phyloP scores from a whole-genome alignment of 768 basidiomycete genomes.

The Suillus brevipes region DNA sequence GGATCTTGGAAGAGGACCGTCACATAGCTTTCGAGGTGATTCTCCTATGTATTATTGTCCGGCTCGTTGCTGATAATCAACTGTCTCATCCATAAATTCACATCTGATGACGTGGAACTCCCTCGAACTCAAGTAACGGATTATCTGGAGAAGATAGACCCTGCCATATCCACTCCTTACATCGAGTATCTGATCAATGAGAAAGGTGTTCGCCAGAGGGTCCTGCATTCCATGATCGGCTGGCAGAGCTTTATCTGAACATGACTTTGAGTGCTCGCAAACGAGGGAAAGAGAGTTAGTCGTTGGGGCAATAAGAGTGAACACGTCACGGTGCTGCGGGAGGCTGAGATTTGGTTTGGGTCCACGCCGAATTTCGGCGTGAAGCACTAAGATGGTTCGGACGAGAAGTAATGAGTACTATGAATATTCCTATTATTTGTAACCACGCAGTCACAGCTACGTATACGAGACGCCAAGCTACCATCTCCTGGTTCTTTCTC shows the following conservation, averaged over 20 bases:
- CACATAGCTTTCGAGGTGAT: constrained; percentile 76
- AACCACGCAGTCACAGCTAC: too few relatives aligned
- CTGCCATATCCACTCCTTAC: constrained; percentile 70
- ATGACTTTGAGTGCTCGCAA: constrained; percentile 62
- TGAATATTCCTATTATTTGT: too few relatives aligned
- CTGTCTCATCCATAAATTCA: constrained; percentile 63
- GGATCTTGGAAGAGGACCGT: constrained; percentile 79
- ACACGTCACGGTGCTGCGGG: too few relatives aligned
- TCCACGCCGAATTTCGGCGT: too few relatives aligned
- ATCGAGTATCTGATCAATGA: constrained; percentile 84
- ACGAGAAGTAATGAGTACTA: too few relatives aligned
- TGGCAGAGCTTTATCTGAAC: constrained; percentile 83
- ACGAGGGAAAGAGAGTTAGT: constrained; percentile 57
- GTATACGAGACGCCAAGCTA: too few relatives aligned
- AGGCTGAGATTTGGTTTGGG: too few relatives aligned
- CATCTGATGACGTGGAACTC: constrained; percentile 90
- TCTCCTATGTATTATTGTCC: constrained; percentile 2
- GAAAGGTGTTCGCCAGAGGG: constrained; percentile 66
- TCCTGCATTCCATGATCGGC: constrained; percentile 78
- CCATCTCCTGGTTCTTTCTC: too few relatives aligned
- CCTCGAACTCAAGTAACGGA: constrained; percentile 75
- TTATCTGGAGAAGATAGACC: constrained; percentile 74
- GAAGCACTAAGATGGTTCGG: too few relatives aligned
- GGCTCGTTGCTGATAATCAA: background rate
- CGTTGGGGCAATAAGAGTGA: too few relatives aligned